Base-by-base conservation (phyloP, 768 basidiomycete species). In the Agaricus subrufescens region DNA sequence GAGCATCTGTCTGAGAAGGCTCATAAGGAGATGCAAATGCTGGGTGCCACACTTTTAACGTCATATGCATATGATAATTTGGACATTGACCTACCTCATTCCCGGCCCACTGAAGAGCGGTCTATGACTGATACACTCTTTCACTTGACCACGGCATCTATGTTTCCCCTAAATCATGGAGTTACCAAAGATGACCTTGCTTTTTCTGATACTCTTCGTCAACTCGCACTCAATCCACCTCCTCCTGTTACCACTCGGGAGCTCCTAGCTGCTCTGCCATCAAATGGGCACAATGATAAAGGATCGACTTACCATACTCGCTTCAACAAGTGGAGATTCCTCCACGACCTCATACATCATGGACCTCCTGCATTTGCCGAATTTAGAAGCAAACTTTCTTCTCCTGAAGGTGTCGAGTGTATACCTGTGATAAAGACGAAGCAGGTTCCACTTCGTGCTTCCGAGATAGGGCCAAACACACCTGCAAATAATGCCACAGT, bases 61-160 rank as follows among this genome's bases (percentile, higher is more conserved):
- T 4, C 25, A 10, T 73, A 67, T 60, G 71, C 72, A 4, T 79
- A 73, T 29, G 71, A 80, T 55, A 80, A 80, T 60, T 67, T 78
- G 29, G 75, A 80, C 58, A 64, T 77, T 6, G 62, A 73, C 39
- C 57, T 76, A 4, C 67, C 71, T 46, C 52, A 60, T 9, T 14
- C 61, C 0, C 52, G 66, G 6, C 70, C 70, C 0, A 73, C 71
- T 0, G 9, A 69, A 23, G 42, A 52, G 0, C 48, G 66, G 50
- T 69, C 71, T 1, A 70, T 67, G 0, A 27, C 40, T 63, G 63
- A 10, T 4, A 27, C 23, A 4, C 2, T 46, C 10, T 9, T 10
- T 19, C 45, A 46, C 45, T 5, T 46, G 4, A 46, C 45, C 2
- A 19, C 45, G 2, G 45, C 14, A 19, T 46, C 19, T 3, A 27